phyloP scores from a whole-genome alignment of 1,139 yeast genomes.

The Saccharomyces hybrid region DNA sequence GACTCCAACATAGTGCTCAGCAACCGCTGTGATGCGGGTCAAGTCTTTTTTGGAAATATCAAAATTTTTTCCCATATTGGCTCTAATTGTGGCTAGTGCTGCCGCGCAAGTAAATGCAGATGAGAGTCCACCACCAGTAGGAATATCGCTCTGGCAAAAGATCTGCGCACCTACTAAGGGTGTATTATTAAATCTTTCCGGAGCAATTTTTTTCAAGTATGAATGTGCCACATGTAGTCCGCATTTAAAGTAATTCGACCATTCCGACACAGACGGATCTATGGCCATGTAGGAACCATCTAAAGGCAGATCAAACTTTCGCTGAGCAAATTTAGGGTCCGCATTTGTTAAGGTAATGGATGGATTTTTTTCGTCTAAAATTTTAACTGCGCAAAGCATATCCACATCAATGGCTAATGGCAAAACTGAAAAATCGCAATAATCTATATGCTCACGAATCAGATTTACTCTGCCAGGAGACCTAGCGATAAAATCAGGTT shows the following conservation, averaged over 20 bases:
- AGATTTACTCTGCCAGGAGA: constrained; percentile 72
- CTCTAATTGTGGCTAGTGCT: constrained; percentile 49
- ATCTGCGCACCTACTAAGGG: constrained; percentile 42
- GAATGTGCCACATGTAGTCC: constrained; percentile 56
- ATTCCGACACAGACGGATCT: constrained; percentile 44
- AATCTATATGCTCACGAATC: constrained; percentile 72
- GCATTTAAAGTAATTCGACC: constrained; percentile 67
- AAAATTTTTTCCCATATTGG: constrained; percentile 39
- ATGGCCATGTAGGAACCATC: constrained; percentile 42
- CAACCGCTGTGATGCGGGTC: constrained; percentile 56
- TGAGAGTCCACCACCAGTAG: constrained; percentile 67
- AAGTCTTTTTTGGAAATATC: constrained; percentile 46
- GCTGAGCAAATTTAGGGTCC: constrained; percentile 35
- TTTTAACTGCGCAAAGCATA: constrained; percentile 48
- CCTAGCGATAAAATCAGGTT: constrained; percentile 41
- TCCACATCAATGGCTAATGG: constrained; percentile 71
- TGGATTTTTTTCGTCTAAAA: constrained; percentile 25
- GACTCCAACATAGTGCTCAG: constrained; percentile 71
- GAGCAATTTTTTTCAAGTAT: constrained; percentile 36
- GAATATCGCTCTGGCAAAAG: constrained; percentile 57
- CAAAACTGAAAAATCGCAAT: constrained; percentile 56
- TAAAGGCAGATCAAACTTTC: constrained; percentile 38
- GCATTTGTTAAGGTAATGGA: constrained; percentile 41
- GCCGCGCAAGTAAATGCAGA: constrained; percentile 67
- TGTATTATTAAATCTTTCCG: constrained; percentile 19